These are phyloP conservation scores for Fusarium denticulatum DNA, from an alignment of 2,329 filamentous ascomycete species.

Conservation along the genomic window DNA sequence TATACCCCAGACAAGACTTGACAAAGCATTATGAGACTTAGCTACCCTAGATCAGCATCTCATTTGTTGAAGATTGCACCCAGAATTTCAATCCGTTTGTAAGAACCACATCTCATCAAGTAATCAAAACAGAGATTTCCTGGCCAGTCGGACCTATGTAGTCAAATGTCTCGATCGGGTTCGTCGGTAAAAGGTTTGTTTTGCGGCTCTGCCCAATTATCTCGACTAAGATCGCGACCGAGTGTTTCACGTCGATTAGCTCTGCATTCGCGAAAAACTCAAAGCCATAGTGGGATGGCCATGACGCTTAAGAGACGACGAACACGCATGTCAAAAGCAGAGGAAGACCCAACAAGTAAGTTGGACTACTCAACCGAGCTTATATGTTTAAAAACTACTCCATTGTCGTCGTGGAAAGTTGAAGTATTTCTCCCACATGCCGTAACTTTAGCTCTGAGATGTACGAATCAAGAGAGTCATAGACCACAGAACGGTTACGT, in stretches of 20 bases:
- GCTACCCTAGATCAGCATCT: slow-evolving; percentile 14
- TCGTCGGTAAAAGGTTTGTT: neutral
- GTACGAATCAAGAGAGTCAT: neutral
- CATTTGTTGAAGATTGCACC: no score
- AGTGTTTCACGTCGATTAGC: slow-evolving; percentile 10
- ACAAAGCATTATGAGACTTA: slow-evolving; percentile 3
- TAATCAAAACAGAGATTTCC: neutral
- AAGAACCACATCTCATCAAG: neutral
- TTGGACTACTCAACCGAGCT: neutral
- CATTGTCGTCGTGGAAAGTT: neutral
- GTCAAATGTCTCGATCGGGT: neutral
- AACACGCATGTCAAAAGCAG: neutral
- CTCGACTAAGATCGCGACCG: neutral
- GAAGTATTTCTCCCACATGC: neutral
- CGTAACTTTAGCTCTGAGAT: neutral
- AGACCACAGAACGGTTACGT: neutral
- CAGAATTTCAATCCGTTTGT: neutral
- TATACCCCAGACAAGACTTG: neutral
- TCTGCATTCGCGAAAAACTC: slow-evolving; percentile 16
- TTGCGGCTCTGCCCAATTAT: slow-evolving; percentile 1
- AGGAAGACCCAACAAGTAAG: neutral
- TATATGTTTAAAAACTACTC: neutral
- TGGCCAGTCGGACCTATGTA: neutral
- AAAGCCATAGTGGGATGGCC: neutral
- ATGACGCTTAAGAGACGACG: slow-evolving; percentile 20